Evolutionary conservation across 116 monocot species (phyloP).

Genomic region (Dioscorea cayenensis): DNA sequence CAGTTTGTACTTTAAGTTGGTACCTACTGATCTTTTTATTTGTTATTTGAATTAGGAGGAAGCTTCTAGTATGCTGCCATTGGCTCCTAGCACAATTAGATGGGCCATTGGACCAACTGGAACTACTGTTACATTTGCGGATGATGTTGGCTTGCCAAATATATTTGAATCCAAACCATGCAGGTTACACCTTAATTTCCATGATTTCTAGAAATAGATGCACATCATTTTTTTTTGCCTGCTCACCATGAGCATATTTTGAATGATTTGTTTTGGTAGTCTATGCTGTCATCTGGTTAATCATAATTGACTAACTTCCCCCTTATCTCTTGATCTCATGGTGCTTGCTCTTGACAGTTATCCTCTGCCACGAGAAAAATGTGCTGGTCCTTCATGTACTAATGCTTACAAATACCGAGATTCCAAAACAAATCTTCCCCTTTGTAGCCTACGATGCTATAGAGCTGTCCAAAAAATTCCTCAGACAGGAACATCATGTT

Average conservation of each 20-base stretch:
- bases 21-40: neutral
- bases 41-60: constrained; percentile 31
- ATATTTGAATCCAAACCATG: constrained; percentile 54
- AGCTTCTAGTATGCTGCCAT: constrained; percentile 24
- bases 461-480: constrained; percentile 40
- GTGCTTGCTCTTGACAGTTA: constrained; percentile 29
- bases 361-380: constrained; percentile 75
- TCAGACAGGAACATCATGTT: constrained; percentile 20
- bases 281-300: too few relatives aligned
- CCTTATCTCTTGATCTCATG: neutral
- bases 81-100: constrained; percentile 34
- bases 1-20: neutral
- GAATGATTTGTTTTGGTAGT: too few relatives aligned
- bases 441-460: constrained; percentile 84
- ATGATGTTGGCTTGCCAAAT: constrained; percentile 48
- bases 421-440: constrained; percentile 68
- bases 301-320: too few relatives aligned
- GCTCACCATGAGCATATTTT: too few relatives aligned
- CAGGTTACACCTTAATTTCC: constrained; percentile 30
- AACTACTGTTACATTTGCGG: constrained; percentile 57
- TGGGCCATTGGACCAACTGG: constrained; percentile 59
- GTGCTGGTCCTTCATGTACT: constrained; percentile 65
- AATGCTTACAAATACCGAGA: constrained; percentile 76
- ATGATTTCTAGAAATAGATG: neutral
- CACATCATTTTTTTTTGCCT: too few relatives aligned